Base-by-base conservation (phyloP, 2,329 filamentous ascomycete species). In the Helotiales sp. region DNA sequence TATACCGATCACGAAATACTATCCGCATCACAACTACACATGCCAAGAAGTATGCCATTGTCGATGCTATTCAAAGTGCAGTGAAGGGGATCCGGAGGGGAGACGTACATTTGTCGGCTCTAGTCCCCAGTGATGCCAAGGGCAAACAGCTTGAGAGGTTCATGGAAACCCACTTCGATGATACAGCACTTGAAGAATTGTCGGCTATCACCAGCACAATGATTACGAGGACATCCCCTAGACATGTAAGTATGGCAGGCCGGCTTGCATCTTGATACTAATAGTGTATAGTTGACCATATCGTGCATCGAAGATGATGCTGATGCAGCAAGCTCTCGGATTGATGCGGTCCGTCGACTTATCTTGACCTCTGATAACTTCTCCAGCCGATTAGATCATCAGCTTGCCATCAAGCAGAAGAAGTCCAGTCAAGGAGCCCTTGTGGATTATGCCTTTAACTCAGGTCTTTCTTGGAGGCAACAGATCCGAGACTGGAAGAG, bases 21-120 rank as follows among this genome's bases (percentile, higher is more conserved):
- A 60, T 72, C 38, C 66, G 68, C 36, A 55, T 72, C 25, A 71
- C 68, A 31, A 57, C 66, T 10, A 63, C 52, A 13, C 59, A 64
- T 38, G 38, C 52, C 15, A 70, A 66, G 27, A 63, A 64, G 22
- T 51, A 63, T 3, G 40, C 56, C 10, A 62, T 71, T 19, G 36
- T 69, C 5, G 44, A 59, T 4, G 59, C 64, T 15, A 59, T 71
- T 42, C 55, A 66, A 22, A 36, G 59, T 10, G 56, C 57, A 12
- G 22, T 71, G 30, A 52, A 55, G 19, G 55, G 59, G 17, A 63
- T 70, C 40, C 52, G 54, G 24, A 60, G 52, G 13, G 29, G 58
- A 8, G 27, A 57, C 13, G 6, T 72, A 4, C 25, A 52, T 10
- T 34, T 71, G 4, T 36, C 19, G 24, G 48, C 58, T 42, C 57